These are phyloP conservation scores for Hypoxylon sp. DNA, from an alignment of 2,329 filamentous ascomycete species.

Conservation along the genomic window DNA sequence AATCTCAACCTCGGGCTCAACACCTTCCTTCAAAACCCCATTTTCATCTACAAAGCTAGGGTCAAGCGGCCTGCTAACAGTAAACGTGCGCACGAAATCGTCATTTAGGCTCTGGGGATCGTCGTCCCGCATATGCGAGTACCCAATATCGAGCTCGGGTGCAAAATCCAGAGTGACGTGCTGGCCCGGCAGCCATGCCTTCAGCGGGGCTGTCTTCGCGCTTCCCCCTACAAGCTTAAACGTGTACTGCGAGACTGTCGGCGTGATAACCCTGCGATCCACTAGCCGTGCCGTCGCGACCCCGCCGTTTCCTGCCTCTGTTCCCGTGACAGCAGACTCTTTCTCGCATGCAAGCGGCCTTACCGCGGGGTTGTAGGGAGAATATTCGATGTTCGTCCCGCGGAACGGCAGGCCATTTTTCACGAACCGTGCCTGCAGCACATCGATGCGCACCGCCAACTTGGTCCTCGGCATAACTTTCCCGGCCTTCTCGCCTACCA, in stretches of 20 bases:
- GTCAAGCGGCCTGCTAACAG: constrained; percentile 70
- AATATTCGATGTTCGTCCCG: constrained; percentile 68
- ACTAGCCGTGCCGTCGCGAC: constrained; percentile 66
- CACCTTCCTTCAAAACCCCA: constrained; percentile 45
- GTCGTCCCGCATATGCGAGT: constrained; percentile 85
- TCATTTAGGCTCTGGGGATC: constrained; percentile 86
- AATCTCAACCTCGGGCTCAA: constrained; percentile 72
- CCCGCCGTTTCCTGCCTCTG: constrained; percentile 9
- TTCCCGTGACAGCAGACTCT: background rate
- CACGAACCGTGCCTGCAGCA: constrained; percentile 74
- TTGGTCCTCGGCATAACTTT: constrained; percentile 75
- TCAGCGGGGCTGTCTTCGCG: constrained; percentile 43
- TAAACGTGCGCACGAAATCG: constrained; percentile 87
- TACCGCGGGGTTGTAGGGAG: constrained; percentile 84
- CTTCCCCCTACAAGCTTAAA: constrained; percentile 54
- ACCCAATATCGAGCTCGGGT: constrained; percentile 76
- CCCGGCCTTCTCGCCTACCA: constrained; percentile 73
- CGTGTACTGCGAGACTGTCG: constrained; percentile 74
- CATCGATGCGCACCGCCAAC: constrained; percentile 76
- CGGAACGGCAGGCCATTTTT: constrained; percentile 75
- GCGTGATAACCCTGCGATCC: constrained; percentile 70
- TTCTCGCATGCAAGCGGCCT: constrained; percentile 73
- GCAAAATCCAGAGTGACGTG: constrained; percentile 82
- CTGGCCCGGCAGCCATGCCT: constrained; percentile 75
- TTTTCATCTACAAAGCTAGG: constrained; percentile 33